Percentiles rank a stretch among this genome's conserved stretches.
Evolutionary conservation across 257 asterid genomes (phyloP).

Genomic region (Jaltomata sinuosa): DNA sequence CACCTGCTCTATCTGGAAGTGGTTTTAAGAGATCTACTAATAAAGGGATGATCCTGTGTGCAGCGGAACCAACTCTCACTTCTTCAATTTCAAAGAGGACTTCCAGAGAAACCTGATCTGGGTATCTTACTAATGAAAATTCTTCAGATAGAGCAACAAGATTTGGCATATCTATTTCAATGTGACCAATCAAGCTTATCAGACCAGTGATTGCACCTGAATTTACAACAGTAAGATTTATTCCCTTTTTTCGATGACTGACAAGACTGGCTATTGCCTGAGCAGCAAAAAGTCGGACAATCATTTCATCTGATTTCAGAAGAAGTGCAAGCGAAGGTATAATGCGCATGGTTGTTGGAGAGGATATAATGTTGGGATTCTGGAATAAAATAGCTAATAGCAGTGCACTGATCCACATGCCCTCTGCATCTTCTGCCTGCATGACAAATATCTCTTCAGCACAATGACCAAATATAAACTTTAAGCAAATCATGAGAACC

Average conservation of each 20-base stretch:
- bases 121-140: constrained; percentile 57
- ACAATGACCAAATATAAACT: background rate
- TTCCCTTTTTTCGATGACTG: constrained; percentile 48
- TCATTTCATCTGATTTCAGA: constrained; percentile 60
- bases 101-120: constrained; percentile 59
- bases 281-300: constrained; percentile 63
- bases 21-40: constrained; percentile 85
- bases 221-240: constrained; percentile 63
- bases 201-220: constrained; percentile 68
- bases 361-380: constrained; percentile 43
- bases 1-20: constrained; percentile 75
- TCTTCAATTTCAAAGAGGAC: constrained; percentile 63
- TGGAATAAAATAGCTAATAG: constrained; percentile 74
- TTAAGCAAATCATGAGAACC: background rate
- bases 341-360: constrained; percentile 43
- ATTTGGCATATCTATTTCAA: constrained; percentile 54
- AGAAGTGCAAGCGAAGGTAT: constrained; percentile 45
- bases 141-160: constrained; percentile 61
- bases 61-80: constrained; percentile 55
- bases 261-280: constrained; percentile 82
- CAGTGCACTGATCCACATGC: constrained; percentile 69
- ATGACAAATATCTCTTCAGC: background rate
- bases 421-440: constrained; percentile 78
- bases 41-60: constrained; percentile 56
- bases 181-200: constrained; percentile 50